Percentiles rank a stretch among this genome's conserved stretches.
Conservation (phyloP, 164 flowering plant species). For the Buxus sempervirens region DNA sequence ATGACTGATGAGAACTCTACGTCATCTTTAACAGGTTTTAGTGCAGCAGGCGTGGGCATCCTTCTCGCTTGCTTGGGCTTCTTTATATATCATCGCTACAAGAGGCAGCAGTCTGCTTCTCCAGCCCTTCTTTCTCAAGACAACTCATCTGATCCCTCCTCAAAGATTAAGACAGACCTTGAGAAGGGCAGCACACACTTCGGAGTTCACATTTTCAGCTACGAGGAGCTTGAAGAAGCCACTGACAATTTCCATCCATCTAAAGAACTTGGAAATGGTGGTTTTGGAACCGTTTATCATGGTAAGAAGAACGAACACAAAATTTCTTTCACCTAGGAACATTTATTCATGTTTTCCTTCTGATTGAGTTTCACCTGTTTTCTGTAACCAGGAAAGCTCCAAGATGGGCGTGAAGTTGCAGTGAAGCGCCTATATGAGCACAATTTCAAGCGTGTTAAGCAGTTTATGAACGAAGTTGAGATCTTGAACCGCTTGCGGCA, state of each 20-base stretch:
- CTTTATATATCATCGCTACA: neutral
- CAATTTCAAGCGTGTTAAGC: constrained; percentile 10
- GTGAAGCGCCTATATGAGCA: constrained; percentile 13
- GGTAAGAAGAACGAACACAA: neutral
- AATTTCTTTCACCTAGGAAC: no score
- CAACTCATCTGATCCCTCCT: neutral
- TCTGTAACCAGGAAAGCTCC: neutral
- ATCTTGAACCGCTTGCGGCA: constrained; percentile 13
- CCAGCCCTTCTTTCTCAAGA: neutral
- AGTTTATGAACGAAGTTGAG: constrained; percentile 12
- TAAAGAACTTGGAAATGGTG: constrained; percentile 11
- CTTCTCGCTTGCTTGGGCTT: neutral
- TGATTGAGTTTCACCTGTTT: neutral
- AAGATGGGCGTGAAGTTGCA: constrained; percentile 14
- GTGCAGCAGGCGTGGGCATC: neutral
- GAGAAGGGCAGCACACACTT: neutral
- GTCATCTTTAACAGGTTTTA: no score
- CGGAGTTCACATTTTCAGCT: constrained; percentile 6
- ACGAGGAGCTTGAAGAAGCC: constrained; percentile 11
- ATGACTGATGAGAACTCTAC: no score
- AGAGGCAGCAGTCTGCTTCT: neutral
- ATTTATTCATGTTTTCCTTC: neutral
- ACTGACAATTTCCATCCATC: constrained; percentile 3
- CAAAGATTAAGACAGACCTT: neutral
- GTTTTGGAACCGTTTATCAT: constrained; percentile 9